Percentiles rank a stretch among this genome's conserved stretches.
phyloP scores from a whole-genome alignment of 176 grass and related monocot species.

The Secale cereale region DNA sequence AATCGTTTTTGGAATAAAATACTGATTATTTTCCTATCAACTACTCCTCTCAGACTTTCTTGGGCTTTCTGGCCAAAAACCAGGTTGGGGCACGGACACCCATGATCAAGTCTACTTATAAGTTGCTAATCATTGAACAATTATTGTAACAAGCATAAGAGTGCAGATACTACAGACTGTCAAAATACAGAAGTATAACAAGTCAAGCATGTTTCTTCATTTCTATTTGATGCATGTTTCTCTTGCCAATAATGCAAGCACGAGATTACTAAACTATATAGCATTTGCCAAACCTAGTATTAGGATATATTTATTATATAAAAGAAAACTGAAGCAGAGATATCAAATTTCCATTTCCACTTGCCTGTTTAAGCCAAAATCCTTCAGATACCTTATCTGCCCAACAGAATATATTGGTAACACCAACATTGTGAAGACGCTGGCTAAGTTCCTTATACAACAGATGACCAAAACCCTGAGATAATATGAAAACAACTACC shows the following conservation, averaged over 20 bases:
- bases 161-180: not conserved
- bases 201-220: not conserved
- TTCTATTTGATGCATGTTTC: not conserved
- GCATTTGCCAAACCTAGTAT: not conserved
- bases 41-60: not conserved
- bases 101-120: not conserved
- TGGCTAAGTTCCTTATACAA: constrained; percentile 71
- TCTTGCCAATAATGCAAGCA: not conserved
- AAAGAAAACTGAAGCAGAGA: not conserved
- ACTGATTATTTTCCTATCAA: not conserved
- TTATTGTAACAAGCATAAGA: constrained; percentile 4
- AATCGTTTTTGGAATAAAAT: not conserved
- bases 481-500: constrained; percentile 23
- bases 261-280: not conserved
- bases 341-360: constrained; percentile 5
- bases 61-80: not conserved
- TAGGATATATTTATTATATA: constrained; percentile 15
- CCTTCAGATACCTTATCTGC: constrained; percentile 75
- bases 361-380: constrained; percentile 97
- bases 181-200: constrained; percentile 8
- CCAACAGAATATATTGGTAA: constrained; percentile 81
- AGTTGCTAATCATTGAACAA: not conserved
- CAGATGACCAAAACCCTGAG: constrained; percentile 69
- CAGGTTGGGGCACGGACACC: not conserved
- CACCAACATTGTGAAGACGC: constrained; percentile 81